A percentile compares a stretch with the other conserved stretches of the same genome.
These are phyloP conservation scores for Clarireedia homoeocarpa DNA, from an alignment of 2,329 filamentous ascomycete species.

Conservation along the genomic window DNA sequence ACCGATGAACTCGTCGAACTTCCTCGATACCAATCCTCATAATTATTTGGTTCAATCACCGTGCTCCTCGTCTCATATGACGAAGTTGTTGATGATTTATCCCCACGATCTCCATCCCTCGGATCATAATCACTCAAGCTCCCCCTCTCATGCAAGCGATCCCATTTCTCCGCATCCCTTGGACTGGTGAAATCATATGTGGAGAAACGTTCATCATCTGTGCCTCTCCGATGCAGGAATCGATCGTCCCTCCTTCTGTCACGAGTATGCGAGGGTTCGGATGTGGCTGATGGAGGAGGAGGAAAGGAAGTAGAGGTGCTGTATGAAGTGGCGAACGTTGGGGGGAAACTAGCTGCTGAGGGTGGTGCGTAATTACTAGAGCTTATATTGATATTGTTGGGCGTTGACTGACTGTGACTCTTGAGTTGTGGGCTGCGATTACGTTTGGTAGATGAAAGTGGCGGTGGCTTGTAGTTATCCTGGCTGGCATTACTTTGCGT, in stretches of 20 bases:
- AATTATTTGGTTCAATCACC: slow-evolving; percentile 3
- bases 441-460: slow-evolving; percentile 6
- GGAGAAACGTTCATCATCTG: slow-evolving; percentile 18
- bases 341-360: slow-evolving; percentile 1
- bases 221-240: slow-evolving; percentile 9
- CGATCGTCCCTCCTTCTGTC: slow-evolving; percentile 19
- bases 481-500: slow-evolving; percentile 19
- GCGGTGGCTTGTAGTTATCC: slow-evolving; percentile 13
- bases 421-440: slow-evolving; percentile 22
- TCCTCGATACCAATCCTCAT: slow-evolving; percentile 12
- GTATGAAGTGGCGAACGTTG: slow-evolving; percentile 15
- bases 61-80: not conserved
- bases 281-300: slow-evolving; percentile 21
- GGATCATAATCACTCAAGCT: slow-evolving; percentile 5
- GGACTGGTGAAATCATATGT: slow-evolving; percentile 24
- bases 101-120: not conserved
- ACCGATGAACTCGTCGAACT: not conserved
- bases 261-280: slow-evolving; percentile 6
- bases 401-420: slow-evolving; percentile 23
- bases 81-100: not conserved
- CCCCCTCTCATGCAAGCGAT: slow-evolving; percentile 18
- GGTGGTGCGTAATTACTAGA: slow-evolving; percentile 9
- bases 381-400: slow-evolving; percentile 17
- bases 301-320: slow-evolving; percentile 19
- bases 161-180: slow-evolving; percentile 26